A percentile compares a stretch with the other conserved stretches of the same genome.
phyloP scores from a whole-genome alignment of 331 rosid genomes.

The Stylosanthes scabra region DNA sequence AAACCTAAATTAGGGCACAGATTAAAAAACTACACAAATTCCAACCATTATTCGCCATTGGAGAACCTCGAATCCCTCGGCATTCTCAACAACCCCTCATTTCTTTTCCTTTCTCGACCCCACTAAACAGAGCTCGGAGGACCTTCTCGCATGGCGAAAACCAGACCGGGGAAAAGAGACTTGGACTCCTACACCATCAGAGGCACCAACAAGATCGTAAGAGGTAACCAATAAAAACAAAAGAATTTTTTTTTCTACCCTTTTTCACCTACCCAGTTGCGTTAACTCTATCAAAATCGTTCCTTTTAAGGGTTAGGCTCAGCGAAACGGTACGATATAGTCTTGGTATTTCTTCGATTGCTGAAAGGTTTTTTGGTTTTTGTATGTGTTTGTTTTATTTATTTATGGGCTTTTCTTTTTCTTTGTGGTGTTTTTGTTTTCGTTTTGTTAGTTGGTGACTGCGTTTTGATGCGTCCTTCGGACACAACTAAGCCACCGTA shows the following conservation, averaged over 20 bases:
- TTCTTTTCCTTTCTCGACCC: not conserved
- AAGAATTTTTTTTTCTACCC: not conserved
- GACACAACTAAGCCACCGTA: slow-evolving; percentile 84
- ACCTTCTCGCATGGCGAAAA: slow-evolving; percentile 70
- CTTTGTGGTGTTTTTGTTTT: not conserved
- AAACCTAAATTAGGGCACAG: too few relatives aligned
- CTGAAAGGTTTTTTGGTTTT: slow-evolving; percentile 21
- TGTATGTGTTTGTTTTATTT: not conserved
- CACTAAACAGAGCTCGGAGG: not conserved
- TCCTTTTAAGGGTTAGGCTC: slow-evolving; percentile 15
- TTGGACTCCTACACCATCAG: slow-evolving; percentile 73
- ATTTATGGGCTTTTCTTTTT: not conserved
- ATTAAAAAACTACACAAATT: too few relatives aligned
- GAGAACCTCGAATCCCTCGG: too few relatives aligned
- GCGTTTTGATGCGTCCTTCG: slow-evolving; percentile 88
- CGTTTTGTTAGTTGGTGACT: slow-evolving; percentile 69
- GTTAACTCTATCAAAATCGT: slow-evolving; percentile 30
- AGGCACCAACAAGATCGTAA: slow-evolving; percentile 90
- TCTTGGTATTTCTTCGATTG: slow-evolving; percentile 29
- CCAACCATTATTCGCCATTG: too few relatives aligned
- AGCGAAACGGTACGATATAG: slow-evolving; percentile 2
- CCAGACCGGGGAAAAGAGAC: slow-evolving; percentile 74
- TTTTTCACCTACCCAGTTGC: not conserved
- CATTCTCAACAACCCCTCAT: too few relatives aligned
- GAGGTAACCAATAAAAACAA: slow-evolving; percentile 53